These are phyloP conservation scores for Mortierella sp. DNA, from an alignment of 371 early-diverging fungal species.

Conservation along the genomic window DNA sequence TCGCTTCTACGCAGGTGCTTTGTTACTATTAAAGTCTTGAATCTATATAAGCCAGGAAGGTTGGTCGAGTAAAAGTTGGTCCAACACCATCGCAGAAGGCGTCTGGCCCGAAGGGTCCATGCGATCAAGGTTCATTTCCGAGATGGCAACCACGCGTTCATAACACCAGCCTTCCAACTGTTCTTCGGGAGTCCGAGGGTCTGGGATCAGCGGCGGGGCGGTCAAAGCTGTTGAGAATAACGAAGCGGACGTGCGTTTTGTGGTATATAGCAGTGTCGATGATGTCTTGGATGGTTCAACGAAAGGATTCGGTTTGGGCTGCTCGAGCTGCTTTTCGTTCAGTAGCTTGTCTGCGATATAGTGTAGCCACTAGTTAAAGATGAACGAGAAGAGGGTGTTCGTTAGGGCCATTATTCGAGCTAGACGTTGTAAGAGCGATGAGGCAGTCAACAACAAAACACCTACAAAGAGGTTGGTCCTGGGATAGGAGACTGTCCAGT, in stretches of 20 bases:
- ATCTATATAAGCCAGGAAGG: neutral
- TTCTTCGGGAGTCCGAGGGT: constrained; percentile 10
- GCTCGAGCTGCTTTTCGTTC: constrained; percentile 38
- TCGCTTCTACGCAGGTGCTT: neutral
- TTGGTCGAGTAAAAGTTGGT: constrained; percentile 23
- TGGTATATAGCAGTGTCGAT: neutral
- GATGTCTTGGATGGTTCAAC: neutral
- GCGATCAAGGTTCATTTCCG: constrained; percentile 42
- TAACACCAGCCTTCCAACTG: constrained; percentile 44
- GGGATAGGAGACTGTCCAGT: constrained; percentile 70
- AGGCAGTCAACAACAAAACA: neutral
- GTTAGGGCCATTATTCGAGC: neutral
- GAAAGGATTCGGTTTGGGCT: constrained; percentile 8
- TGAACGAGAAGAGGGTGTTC: neutral
- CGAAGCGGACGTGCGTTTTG: neutral
- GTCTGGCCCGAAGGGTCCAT: constrained; percentile 34
- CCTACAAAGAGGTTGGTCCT: constrained; percentile 70
- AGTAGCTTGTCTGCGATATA: constrained; percentile 51
- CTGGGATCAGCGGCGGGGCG: neutral
- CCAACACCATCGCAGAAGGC: constrained; percentile 34
- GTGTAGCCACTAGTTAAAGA: constrained; percentile 38
- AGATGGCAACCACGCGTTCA: constrained; percentile 40
- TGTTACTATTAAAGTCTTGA: neutral
- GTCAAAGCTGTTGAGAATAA: neutral
- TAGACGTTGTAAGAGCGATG: neutral